phyloP scores from a whole-genome alignment of 2,329 filamentous ascomycete genomes.

The Aspergillus candidus region DNA sequence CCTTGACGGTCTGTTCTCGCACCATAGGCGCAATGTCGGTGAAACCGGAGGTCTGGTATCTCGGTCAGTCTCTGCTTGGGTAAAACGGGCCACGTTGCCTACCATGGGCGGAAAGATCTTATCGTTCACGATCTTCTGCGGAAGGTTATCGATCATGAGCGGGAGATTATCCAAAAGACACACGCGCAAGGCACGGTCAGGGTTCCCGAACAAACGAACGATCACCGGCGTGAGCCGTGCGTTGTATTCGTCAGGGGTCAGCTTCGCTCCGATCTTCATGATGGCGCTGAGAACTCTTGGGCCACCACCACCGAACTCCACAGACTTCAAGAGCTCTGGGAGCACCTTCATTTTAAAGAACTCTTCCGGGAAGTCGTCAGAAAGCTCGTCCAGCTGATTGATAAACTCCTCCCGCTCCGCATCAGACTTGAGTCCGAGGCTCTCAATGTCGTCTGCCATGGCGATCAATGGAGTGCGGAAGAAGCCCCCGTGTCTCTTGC shows the following conservation, averaged over 20 bases:
- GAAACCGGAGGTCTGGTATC: slow-evolving; percentile 76
- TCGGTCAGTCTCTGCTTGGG: slow-evolving; percentile 3
- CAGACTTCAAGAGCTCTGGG: slow-evolving; percentile 91
- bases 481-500: slow-evolving; percentile 72
- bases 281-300: slow-evolving; percentile 84
- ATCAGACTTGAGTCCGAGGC: slow-evolving; percentile 78
- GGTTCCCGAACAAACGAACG: slow-evolving; percentile 79
- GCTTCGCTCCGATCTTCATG: slow-evolving; percentile 82
- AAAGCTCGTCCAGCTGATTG: slow-evolving; percentile 74
- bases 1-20: slow-evolving; percentile 92
- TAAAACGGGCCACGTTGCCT: slow-evolving; percentile 17
- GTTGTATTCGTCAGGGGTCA: slow-evolving; percentile 87
- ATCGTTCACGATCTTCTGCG: slow-evolving; percentile 86
- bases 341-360: slow-evolving; percentile 97
- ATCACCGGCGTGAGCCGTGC: slow-evolving; percentile 76
- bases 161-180: slow-evolving; percentile 84
- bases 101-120: slow-evolving; percentile 96
- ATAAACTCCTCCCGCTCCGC: slow-evolving; percentile 80
- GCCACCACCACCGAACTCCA: slow-evolving; percentile 95
- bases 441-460: slow-evolving; percentile 87
- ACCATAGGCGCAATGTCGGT: slow-evolving; percentile 86
- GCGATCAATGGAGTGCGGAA: slow-evolving; percentile 92
- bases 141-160: slow-evolving; percentile 81
- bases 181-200: slow-evolving; percentile 85
- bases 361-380: slow-evolving; percentile 93